These are phyloP conservation scores for Coemansia linderi DNA, from an alignment of 371 early-diverging fungal genomes.

Conservation along the genomic window DNA sequence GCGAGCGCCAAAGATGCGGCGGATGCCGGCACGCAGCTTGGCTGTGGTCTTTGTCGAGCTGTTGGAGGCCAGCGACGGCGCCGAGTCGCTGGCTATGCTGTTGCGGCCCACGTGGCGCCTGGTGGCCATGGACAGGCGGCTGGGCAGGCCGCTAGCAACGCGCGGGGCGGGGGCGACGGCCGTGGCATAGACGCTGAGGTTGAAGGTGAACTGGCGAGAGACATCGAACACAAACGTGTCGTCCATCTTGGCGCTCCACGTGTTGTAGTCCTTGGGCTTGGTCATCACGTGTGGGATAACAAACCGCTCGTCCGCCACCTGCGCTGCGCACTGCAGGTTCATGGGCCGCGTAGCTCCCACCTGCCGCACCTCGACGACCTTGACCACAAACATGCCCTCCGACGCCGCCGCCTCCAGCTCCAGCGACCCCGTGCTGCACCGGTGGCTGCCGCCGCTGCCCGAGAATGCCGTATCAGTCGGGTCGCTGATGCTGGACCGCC, in stretches of 20 bases:
- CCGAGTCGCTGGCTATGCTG: conserved; percentile 35
- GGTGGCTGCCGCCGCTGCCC: not conserved
- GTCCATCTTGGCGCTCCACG: conserved; percentile 47
- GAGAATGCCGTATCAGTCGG: not conserved
- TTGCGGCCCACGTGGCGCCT: conserved; percentile 19
- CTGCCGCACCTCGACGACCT: conserved; percentile 44
- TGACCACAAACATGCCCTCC: conserved; percentile 47
- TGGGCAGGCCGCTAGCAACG: conserved; percentile 6
- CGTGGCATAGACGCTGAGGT: conserved; percentile 45
- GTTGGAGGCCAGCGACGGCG: conserved; percentile 31
- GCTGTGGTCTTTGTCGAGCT: conserved; percentile 32
- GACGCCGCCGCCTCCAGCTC: not conserved
- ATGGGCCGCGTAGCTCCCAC: conserved; percentile 37
- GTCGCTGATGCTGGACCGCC: conserved; percentile 32
- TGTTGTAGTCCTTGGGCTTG: conserved; percentile 29
- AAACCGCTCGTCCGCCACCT: conserved; percentile 44
- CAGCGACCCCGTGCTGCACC: not conserved
- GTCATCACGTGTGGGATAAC: conserved; percentile 44
- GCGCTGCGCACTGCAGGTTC: conserved; percentile 48
- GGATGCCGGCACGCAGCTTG: conserved; percentile 36
- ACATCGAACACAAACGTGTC: conserved; percentile 53
- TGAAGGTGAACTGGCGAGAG: conserved; percentile 45
- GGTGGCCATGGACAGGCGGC: conserved; percentile 26
- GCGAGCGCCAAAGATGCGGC: conserved; percentile 26
- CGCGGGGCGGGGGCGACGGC: conserved; percentile 15